A percentile compares a stretch with the other conserved stretches of the same genome.
phyloP scores from a whole-genome alignment of 2,329 filamentous ascomycete genomes.

The Polychaeton citri region DNA sequence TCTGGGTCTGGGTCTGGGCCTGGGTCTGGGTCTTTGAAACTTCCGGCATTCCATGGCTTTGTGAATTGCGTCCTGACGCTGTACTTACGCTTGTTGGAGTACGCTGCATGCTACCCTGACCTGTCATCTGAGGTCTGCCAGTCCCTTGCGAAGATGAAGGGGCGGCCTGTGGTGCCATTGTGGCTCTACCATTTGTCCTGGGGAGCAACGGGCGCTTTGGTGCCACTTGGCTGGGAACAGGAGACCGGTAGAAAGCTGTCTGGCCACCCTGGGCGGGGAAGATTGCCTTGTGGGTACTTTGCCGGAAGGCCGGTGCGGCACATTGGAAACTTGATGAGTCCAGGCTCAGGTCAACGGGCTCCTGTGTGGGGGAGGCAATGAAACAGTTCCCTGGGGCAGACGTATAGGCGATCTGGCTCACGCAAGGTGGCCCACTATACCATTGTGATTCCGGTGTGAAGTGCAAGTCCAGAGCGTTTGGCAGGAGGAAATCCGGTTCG shows the following conservation, averaged over 20 bases:
- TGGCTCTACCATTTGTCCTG: slow-evolving; percentile 8
- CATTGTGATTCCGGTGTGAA: slow-evolving; percentile 6
- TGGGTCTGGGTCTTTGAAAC: neutral
- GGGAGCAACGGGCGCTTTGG: slow-evolving; percentile 12
- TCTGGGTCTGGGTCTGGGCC: neutral
- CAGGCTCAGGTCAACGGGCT: neutral
- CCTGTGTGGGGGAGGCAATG: neutral
- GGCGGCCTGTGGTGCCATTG: slow-evolving; percentile 2
- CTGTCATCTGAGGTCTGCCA: slow-evolving; percentile 2
- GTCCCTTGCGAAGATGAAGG: slow-evolving; percentile 2
- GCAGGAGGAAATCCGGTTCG: slow-evolving; percentile 14
- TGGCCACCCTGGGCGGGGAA: neutral
- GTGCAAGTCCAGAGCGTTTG: slow-evolving; percentile 16
- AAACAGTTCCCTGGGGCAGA: neutral
- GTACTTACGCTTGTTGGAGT: slow-evolving; percentile 6
- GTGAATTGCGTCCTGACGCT: neutral
- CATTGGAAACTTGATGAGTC: neutral
- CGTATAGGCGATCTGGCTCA: neutral
- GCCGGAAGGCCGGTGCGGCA: neutral
- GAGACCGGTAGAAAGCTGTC: neutral
- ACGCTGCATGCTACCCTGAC: slow-evolving; percentile 3
- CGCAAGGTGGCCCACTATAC: neutral
- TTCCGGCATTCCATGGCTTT: neutral
- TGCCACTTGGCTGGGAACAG: slow-evolving; percentile 1
- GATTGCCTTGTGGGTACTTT: neutral